Evolutionary conservation across 2,329 filamentous ascomycete species (phyloP).

Genomic region (Penicillium nordicum): DNA sequence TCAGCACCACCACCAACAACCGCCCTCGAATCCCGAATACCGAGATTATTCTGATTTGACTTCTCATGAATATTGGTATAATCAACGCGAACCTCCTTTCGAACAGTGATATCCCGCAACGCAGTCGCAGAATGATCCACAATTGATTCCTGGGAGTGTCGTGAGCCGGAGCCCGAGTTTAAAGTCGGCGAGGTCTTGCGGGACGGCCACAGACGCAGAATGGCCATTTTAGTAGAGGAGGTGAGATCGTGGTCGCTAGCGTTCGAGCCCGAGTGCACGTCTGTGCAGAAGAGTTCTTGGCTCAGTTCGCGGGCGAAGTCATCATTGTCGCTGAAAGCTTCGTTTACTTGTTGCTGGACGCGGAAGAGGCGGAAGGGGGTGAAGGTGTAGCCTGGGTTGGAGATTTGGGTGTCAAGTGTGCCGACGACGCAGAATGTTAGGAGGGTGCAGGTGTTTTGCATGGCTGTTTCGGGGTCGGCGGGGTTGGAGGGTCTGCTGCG

Average conservation of each 20-base stretch:
- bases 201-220: constrained; percentile 23
- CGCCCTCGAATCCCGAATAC: constrained; percentile 22
- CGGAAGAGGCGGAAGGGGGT: constrained; percentile 64
- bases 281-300: constrained; percentile 55
- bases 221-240: constrained; percentile 19
- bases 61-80: constrained; percentile 31
- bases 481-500: constrained; percentile 20
- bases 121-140: constrained; percentile 15
- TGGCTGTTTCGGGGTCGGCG: constrained; percentile 31
- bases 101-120: constrained; percentile 60
- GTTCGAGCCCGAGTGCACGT: constrained; percentile 24
- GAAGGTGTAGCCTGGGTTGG: constrained; percentile 55
- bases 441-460: constrained; percentile 36
- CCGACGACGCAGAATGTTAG: constrained; percentile 60
- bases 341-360: constrained; percentile 61
- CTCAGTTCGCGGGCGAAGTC: constrained; percentile 60
- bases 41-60: constrained; percentile 13
- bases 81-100: constrained; percentile 60
- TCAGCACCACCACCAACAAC: constrained; percentile 27
- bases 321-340: constrained; percentile 53
- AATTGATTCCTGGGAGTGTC: constrained; percentile 23
- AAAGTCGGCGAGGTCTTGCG: constrained; percentile 4
- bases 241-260: constrained; percentile 23
- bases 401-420: constrained; percentile 56
- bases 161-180: neutral